Evolutionary conservation across 2,329 filamentous ascomycete species (phyloP).

Genomic region (Talaromyces atroroseus): DNA sequence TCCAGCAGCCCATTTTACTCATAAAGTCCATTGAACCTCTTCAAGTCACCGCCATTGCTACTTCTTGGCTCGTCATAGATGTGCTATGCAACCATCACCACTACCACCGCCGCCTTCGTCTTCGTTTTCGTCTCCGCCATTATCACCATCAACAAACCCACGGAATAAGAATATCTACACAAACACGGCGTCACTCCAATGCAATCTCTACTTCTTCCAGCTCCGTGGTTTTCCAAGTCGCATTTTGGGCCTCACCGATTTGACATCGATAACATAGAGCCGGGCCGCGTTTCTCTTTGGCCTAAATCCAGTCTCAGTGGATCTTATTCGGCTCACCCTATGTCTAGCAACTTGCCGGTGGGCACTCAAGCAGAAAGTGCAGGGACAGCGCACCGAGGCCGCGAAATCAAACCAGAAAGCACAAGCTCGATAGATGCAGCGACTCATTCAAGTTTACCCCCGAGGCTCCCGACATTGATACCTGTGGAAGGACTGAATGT

Average conservation of each 20-base stretch:
- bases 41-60: conserved; percentile 4
- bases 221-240: conserved; percentile 31
- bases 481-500: conserved; percentile 17
- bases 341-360: conserved; percentile 38
- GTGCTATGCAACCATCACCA: conserved; percentile 9
- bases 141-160: background rate
- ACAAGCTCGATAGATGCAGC: background rate
- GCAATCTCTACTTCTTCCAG: conserved; percentile 39
- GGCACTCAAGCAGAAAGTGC: conserved; percentile 34
- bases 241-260: conserved; percentile 34
- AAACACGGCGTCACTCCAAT: conserved; percentile 23
- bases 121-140: background rate
- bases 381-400: conserved; percentile 26
- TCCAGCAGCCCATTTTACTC: background rate
- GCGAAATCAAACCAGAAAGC: background rate
- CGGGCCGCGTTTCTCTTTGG: conserved; percentile 31
- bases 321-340: conserved; percentile 36
- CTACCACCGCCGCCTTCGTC: background rate
- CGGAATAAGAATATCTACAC: background rate
- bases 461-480: conserved; percentile 13
- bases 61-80: conserved; percentile 8
- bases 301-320: conserved; percentile 35
- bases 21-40: background rate
- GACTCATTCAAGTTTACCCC: conserved; percentile 5
- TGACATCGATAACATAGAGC: conserved; percentile 27